Base-by-base conservation (phyloP, 106 monocot genomes). In the Triglochin maritima region DNA sequence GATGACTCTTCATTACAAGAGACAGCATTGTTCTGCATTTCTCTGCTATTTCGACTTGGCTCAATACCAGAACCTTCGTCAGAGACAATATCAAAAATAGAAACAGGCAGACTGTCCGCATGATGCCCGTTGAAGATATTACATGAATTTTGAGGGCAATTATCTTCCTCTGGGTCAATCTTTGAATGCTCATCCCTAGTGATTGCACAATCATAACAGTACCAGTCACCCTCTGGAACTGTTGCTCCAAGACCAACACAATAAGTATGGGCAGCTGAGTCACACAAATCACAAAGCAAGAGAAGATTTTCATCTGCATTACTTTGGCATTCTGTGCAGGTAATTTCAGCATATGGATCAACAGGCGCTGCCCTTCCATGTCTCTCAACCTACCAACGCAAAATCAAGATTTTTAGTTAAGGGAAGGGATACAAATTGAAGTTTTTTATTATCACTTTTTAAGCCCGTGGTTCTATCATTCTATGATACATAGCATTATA, bases 221-320 rank as follows among this genome's bases (percentile, higher is more conserved):
- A 93, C 88, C 92, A 92, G 59, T 93, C 85, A 58, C 81, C 85
- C 56, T 86, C 85, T 54, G 92, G 92, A n/a, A 93, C 76, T 46
- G 74, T 78, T 47, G 59, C 45, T 14, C 88, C 92, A 3, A 83
- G 79, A 43, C 83, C 88, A 54, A 50, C 65, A 66, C 92, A 88
- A 65, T 86, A 87, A 50, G 92, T 86, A 72, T 93, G 92, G 51
- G 69, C 75, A 54, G 77, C 83, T 29, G 83, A 85, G 64, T 84
- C 88, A 63, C 92, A 93, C 29, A 88, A 75, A 68, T 93, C 92
- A 65, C 92, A 93, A 3, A 93, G 75, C 48, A 93, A 54, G 17
- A 93, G 67, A 3, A 88, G 53, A 11, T 87, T 76, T 71, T 93
- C 92, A 73, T 93, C 65, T 4, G 14, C 17, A 67, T 76, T 65